phyloP scores from a whole-genome alignment of 179 eudicot genomes.

The Carnegiea gigantea region DNA sequence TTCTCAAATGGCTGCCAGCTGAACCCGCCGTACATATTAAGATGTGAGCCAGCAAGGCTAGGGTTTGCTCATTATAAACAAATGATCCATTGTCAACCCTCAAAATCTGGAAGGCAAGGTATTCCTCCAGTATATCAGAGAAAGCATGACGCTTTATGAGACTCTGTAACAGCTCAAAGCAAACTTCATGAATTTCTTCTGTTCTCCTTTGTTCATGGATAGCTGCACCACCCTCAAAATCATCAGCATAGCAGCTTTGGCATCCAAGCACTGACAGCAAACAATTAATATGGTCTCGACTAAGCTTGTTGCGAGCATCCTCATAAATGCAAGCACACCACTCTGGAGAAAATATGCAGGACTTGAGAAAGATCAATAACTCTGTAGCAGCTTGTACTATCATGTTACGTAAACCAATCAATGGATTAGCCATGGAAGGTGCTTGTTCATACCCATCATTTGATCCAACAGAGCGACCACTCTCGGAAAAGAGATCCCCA shows the following conservation, averaged over 20 bases:
- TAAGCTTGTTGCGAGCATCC: slow-evolving; percentile 64
- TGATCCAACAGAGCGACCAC: slow-evolving; percentile 86
- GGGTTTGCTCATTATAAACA: slow-evolving; percentile 73
- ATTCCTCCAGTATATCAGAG: slow-evolving; percentile 67
- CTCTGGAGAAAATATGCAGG: slow-evolving; percentile 64
- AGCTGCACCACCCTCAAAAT: slow-evolving; percentile 45
- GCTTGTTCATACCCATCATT: slow-evolving; percentile 80
- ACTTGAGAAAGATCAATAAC: slow-evolving; percentile 58
- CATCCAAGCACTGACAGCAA: slow-evolving; percentile 63
- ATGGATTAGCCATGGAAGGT: slow-evolving; percentile 47
- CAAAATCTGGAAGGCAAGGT: slow-evolving; percentile 64
- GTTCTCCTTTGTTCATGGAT: slow-evolving; percentile 52
- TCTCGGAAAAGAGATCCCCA: slow-evolving; percentile 98
- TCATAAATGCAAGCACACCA: slow-evolving; percentile 64
- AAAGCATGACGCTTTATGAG: slow-evolving; percentile 56
- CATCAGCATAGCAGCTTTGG: slow-evolving; percentile 57
- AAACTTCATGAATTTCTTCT: slow-evolving; percentile 60
- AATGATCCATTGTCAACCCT: slow-evolving; percentile 65
- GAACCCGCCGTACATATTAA: slow-evolving; percentile 63
- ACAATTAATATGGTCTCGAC: slow-evolving; percentile 56
- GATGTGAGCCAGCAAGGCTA: slow-evolving; percentile 76
- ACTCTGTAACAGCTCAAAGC: slow-evolving; percentile 76
- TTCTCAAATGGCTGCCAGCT: slow-evolving; percentile 74
- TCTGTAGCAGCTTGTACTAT: slow-evolving; percentile 78
- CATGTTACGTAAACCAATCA: slow-evolving; percentile 53